Base-by-base conservation (phyloP, 2,329 filamentous ascomycete genomes). In the Penicillium sp. region DNA sequence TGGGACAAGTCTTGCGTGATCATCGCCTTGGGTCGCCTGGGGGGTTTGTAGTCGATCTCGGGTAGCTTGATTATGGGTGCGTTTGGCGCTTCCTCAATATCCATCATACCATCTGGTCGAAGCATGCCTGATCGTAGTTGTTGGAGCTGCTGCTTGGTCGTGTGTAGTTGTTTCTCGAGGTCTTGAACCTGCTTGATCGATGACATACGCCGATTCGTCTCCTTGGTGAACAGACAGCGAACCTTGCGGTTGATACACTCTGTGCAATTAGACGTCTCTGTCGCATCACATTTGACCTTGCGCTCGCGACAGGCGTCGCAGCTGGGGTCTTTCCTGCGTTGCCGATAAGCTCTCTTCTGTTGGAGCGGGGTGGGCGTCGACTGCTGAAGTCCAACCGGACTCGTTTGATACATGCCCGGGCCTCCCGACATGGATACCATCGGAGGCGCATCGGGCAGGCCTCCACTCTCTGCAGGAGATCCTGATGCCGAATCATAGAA, bases 171-270 rank as follows among this genome's bases (percentile, higher is more conserved):
- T 78, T 92, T 95, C 79, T 98, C 94, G 28, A 99, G 84, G 76
- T 99, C 95, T 79, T 98, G 95, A 13, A 98, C 91, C 82, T 97
- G 95, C 86, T 98, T 99, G 80, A 98, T 98, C 1, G 94, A 98
- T 19, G 95, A 98, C 95, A 99, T 99, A 65, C 95, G 88, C 62
- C 95, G 87, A 76, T 99, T 99, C 13, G 95, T 99, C 79, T 99
- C 95, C 80, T 99, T 99, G 54, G 95, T 99, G 76, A 99, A 99
- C 74, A 98, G 94, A 75, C 95, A 99, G 77, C 96, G 96, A 67
- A 98, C 94, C 75, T 94, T 96, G 67, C 95, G 89, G 76, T 93
- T 97, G 4, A 92, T 95, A 80, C 95, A 99, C 79, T 99, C 95
- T 1, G 95, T 97, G 77, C 95, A 99, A 79, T 94, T 97, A 12